phyloP scores from a whole-genome alignment of 2,329 filamentous ascomycete genomes.

The Clathrospora elynae region DNA sequence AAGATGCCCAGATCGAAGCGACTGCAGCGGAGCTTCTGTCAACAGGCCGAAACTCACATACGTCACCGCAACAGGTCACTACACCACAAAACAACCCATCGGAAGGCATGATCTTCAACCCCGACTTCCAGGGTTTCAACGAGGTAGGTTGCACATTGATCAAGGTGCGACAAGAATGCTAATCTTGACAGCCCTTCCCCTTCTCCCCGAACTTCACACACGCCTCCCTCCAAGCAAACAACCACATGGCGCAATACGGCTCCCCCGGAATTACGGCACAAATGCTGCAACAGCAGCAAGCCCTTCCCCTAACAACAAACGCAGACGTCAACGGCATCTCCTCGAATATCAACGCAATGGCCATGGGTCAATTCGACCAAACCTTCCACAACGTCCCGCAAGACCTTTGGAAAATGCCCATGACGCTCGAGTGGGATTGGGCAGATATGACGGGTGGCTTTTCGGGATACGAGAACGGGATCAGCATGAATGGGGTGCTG shows the following conservation, averaged over 20 bases:
- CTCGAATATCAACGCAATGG: constrained; percentile 38
- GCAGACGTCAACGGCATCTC: constrained; percentile 31
- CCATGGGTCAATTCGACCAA: constrained; percentile 68
- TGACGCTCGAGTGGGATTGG: constrained; percentile 93
- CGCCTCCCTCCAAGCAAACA: constrained; percentile 41
- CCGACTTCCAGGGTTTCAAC: constrained; percentile 46
- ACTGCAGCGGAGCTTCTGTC: constrained; percentile 45
- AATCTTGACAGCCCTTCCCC: constrained; percentile 42
- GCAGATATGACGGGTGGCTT: constrained; percentile 54
- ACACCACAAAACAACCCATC: constrained; percentile 22
- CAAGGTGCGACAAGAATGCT: constrained; percentile 7
- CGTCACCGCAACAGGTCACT: constrained; percentile 33
- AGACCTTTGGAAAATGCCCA: constrained; percentile 93
- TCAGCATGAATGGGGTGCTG: constrained; percentile 48
- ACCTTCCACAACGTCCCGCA: constrained; percentile 78
- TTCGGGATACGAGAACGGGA: constrained; percentile 45
- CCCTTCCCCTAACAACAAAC: constrained; percentile 29
- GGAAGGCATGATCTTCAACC: constrained; percentile 42
- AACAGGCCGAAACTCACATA: constrained; percentile 35
- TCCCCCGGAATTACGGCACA: constrained; percentile 41
- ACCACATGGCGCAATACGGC: constrained; percentile 35
- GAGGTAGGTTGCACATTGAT: constrained; percentile 31
- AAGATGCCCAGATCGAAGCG: constrained; percentile 46
- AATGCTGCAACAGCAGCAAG: constrained; percentile 38
- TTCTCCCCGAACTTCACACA: constrained; percentile 50